Conservation (phyloP, 2,329 filamentous ascomycete species). For the Sporothrix dimorphospora region DNA sequence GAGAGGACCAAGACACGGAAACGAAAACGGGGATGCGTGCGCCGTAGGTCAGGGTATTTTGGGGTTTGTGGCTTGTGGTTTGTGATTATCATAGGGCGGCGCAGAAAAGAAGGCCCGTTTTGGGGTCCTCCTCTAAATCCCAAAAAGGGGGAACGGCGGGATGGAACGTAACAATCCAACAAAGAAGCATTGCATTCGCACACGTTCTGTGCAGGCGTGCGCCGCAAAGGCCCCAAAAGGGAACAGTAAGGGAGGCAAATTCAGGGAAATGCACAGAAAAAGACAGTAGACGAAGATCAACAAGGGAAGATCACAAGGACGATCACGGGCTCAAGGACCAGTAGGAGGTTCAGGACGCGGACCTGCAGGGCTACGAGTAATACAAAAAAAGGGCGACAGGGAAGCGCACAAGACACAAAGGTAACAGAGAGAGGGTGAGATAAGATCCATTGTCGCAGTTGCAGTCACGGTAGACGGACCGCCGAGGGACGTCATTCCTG, state of each 20-base stretch:
- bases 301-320: not conserved
- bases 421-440: not conserved
- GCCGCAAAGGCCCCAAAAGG: constrained; percentile 6
- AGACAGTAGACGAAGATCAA: not conserved
- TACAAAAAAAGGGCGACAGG: not conserved
- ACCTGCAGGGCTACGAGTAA: not conserved
- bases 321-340: not conserved
- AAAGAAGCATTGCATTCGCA: not conserved
- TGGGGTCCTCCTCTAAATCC: not conserved
- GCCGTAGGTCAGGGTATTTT: not conserved
- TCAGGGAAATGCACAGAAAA: not conserved
- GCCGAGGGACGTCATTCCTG: constrained; percentile 6
- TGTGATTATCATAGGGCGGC: too few relatives aligned
- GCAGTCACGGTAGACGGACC: not conserved
- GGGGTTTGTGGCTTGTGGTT: not conserved
- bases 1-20: constrained; percentile 3
- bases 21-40: not conserved
- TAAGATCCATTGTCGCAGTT: not conserved
- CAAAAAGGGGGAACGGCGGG: not conserved
- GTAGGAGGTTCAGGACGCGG: not conserved
- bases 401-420: not conserved
- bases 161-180: constrained; percentile 12
- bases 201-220: not conserved
- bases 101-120: constrained; percentile 5
- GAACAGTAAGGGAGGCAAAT: not conserved